A percentile compares a stretch with the other conserved stretches of the same genome.
These are phyloP conservation scores for Ascochyta viciae-villosae DNA, from an alignment of 2,329 filamentous ascomycete genomes.

Conservation along the genomic window DNA sequence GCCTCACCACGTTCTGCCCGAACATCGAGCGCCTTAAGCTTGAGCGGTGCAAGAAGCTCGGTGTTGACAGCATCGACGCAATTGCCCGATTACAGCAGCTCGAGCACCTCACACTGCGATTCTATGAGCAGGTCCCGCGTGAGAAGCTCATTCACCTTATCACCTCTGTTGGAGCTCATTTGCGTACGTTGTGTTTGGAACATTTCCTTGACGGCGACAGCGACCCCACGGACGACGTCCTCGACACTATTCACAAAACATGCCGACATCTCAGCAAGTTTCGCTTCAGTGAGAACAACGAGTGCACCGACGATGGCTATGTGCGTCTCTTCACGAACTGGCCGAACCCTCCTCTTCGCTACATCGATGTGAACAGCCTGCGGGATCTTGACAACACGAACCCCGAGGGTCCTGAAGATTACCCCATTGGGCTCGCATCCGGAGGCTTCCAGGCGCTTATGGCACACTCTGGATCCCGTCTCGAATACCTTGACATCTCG, in stretches of 20 bases:
- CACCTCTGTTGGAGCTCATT: conserved; percentile 64
- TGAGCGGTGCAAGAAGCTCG: conserved; percentile 78
- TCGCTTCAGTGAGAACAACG: conserved; percentile 78
- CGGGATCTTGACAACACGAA: conserved; percentile 76
- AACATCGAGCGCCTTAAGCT: conserved; percentile 79
- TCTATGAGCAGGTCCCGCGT: conserved; percentile 64
- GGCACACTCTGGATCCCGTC: conserved; percentile 74
- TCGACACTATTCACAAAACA: conserved; percentile 72
- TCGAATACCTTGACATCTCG: conserved; percentile 77
- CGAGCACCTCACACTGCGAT: conserved; percentile 76
- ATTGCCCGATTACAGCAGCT: conserved; percentile 70
- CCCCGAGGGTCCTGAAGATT: conserved; percentile 67
- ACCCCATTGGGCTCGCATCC: conserved; percentile 73
- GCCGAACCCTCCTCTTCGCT: conserved; percentile 73
- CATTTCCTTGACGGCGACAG: conserved; percentile 72
- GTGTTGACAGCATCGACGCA: conserved; percentile 67
- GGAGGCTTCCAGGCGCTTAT: conserved; percentile 82
- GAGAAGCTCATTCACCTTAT: conserved; percentile 69
- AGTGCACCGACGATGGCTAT: conserved; percentile 78
- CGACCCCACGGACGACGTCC: conserved; percentile 56
- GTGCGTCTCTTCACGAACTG: conserved; percentile 75
- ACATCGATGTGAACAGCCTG: conserved; percentile 78
- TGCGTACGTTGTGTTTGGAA: conserved; percentile 81
- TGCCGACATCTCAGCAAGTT: conserved; percentile 77
- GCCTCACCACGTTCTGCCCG: conserved; percentile 70